A percentile compares a stretch with the other conserved stretches of the same genome.
Evolutionary conservation across 306 rosid genomes (phyloP).

Genomic region (Erythrophleum fordii): DNA sequence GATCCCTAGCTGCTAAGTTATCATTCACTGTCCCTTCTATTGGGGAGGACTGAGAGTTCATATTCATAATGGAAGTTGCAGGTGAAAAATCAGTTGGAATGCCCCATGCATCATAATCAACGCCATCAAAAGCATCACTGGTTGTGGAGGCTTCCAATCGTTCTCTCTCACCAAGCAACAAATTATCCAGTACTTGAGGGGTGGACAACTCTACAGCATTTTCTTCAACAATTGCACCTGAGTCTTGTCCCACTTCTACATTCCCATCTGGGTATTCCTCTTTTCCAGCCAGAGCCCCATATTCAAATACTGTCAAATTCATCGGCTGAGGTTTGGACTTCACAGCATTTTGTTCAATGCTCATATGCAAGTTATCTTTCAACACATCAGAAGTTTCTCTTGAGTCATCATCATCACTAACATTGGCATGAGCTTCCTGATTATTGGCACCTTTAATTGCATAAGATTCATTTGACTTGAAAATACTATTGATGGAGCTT

Average conservation of each 20-base stretch:
- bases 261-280: background rate
- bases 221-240: conserved; percentile 45
- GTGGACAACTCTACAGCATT: background rate
- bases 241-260: conserved; percentile 28
- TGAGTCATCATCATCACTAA: conserved; percentile 34
- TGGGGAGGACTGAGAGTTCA: background rate
- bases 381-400: conserved; percentile 16
- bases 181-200: conserved; percentile 18
- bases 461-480: background rate
- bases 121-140: conserved; percentile 25
- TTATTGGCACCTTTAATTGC: too few species aligned
- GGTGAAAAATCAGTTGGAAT: conserved; percentile 30
- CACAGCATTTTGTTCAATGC: background rate
- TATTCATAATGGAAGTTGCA: conserved; percentile 3
- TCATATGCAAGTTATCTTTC: background rate
- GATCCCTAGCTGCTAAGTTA: background rate
- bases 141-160: conserved; percentile 30
- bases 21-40: background rate
- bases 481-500: conserved; percentile 32
- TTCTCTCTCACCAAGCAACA: conserved; percentile 41
- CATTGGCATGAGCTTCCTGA: background rate
- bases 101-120: conserved; percentile 21
- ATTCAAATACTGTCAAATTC: background rate
- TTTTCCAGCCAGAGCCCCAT: background rate
- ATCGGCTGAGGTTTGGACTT: too few species aligned